Percentiles rank a stretch among this genome's conserved stretches.
Conservation (phyloP, 345 rosid genomes). For the Syzygium oleosum region DNA sequence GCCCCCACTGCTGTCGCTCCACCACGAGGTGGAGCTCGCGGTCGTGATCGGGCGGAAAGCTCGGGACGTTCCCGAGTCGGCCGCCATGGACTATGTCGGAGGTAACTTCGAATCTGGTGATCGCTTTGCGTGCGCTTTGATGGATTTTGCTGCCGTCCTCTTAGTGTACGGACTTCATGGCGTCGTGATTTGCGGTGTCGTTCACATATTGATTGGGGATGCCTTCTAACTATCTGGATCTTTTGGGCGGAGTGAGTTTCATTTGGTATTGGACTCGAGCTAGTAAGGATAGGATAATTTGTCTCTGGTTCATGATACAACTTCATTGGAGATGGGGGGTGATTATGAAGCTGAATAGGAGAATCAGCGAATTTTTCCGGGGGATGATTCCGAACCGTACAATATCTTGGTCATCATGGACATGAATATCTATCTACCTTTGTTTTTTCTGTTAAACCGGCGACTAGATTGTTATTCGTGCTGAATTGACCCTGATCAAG, state of each 20-base stretch:
- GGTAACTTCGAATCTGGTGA: slow-evolving; percentile 20
- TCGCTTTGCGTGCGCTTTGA: neutral
- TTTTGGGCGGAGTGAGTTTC: neutral
- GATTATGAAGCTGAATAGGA: neutral
- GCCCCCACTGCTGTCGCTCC: slow-evolving; percentile 53
- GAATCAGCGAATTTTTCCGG: neutral
- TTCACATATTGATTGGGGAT: neutral
- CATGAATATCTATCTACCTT: neutral
- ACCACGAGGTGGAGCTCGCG: slow-evolving; percentile 96
- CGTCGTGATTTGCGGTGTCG: neutral
- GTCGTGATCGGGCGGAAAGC: slow-evolving; percentile 74
- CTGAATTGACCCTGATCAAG: neutral
- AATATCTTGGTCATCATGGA: neutral
- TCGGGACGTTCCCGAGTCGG: slow-evolving; percentile 62
- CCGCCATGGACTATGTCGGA: slow-evolving; percentile 86
- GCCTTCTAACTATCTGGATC: neutral
- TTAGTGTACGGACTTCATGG: neutral
- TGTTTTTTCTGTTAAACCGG: neutral
- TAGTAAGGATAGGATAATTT: neutral
- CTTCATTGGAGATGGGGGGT: neutral
- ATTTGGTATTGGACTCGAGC: neutral
- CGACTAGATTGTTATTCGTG: neutral
- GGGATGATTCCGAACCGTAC: neutral
- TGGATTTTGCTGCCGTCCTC: neutral
- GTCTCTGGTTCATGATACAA: neutral